phyloP scores from a whole-genome alignment of 2,329 filamentous ascomycete species.

The Cyphellophora attinorum region DNA sequence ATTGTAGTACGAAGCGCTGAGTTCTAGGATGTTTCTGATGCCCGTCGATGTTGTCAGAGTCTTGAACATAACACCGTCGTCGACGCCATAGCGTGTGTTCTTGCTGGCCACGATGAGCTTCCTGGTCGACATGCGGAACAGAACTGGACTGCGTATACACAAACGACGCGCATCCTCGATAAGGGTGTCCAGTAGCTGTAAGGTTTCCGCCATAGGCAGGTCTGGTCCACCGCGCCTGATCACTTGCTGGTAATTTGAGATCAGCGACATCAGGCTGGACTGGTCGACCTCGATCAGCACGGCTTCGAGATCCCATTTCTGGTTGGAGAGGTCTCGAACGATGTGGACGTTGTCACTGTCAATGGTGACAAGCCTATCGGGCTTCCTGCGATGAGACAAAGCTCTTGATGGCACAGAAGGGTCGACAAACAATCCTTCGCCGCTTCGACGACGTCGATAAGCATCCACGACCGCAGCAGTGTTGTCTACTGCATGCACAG shows the following conservation, averaged over 20 bases:
- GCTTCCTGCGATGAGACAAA: too few species aligned
- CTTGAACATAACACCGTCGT: slow-evolving; percentile 16
- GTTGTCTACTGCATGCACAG: too few species aligned
- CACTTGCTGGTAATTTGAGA: slow-evolving; percentile 17
- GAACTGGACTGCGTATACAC: slow-evolving; percentile 17
- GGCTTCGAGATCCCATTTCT: slow-evolving; percentile 19
- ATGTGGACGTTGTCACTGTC: slow-evolving; percentile 9
- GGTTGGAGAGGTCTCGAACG: slow-evolving; percentile 12
- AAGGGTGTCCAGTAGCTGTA: slow-evolving; percentile 19
- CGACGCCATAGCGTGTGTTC: slow-evolving; percentile 21
- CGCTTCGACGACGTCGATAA: too few species aligned
- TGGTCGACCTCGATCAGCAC: slow-evolving; percentile 16
- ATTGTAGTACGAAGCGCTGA: slow-evolving; percentile 18
- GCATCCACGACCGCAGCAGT: too few species aligned
- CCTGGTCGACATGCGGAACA: slow-evolving; percentile 20
- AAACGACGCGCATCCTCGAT: slow-evolving; percentile 21
- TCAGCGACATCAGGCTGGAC: slow-evolving; percentile 10
- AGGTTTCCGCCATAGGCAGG: slow-evolving; percentile 15
- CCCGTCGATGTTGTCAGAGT: slow-evolving; percentile 21
- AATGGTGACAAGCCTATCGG: slow-evolving; percentile 9
- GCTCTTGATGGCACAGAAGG: too few species aligned
- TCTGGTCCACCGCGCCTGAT: slow-evolving; percentile 14
- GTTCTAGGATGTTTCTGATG: slow-evolving; percentile 19
- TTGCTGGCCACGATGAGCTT: slow-evolving; percentile 16
- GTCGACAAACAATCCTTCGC: too few species aligned